A percentile compares a stretch with the other conserved stretches of the same genome.
phyloP scores from a whole-genome alignment of 169 alveolate species.

The Theileria parva region DNA sequence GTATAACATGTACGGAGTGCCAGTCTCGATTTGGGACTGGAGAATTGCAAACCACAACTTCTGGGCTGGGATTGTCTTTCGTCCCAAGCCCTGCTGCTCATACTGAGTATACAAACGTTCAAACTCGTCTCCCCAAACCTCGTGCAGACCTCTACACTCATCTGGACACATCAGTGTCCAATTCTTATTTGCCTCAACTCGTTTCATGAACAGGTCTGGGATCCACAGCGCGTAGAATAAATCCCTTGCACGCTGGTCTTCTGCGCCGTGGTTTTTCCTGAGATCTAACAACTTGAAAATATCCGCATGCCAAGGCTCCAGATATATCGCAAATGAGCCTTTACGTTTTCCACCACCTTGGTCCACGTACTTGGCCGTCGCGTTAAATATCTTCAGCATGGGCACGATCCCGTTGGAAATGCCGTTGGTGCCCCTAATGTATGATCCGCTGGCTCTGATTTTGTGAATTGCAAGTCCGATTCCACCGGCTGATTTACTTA shows the following conservation, averaged over 20 bases:
- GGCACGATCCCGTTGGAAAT: constrained; percentile 97
- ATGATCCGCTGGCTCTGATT: constrained; percentile 93
- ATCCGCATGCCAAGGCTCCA: constrained; percentile 99
- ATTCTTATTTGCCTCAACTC: constrained; percentile 92
- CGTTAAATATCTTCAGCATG: constrained; percentile 95
- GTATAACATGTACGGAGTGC: constrained; percentile 98
- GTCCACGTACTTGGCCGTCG: constrained; percentile 92
- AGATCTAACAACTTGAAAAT: constrained; percentile 92
- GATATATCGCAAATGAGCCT: constrained; percentile 97
- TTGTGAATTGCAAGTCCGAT: constrained; percentile 95
- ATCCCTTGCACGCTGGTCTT: constrained; percentile 96
- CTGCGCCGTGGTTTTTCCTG: constrained; percentile 96
- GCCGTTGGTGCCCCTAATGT: constrained; percentile 98
- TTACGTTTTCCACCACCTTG: constrained; percentile 97
- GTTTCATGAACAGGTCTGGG: constrained; percentile 97
- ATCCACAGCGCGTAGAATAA: constrained; percentile 98
- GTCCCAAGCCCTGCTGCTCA: constrained; percentile 88
- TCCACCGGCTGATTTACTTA: constrained; percentile 98
- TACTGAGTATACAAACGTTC: constrained; percentile 86
- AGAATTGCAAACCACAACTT: constrained; percentile 94
- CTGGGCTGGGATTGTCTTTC: constrained; percentile 94
- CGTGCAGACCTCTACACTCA: constrained; percentile 95
- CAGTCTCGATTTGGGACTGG: constrained; percentile 97
- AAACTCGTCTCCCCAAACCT: constrained; percentile 94
- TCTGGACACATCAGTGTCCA: constrained; percentile 99